A percentile compares a stretch with the other conserved stretches of the same genome.
Evolutionary conservation across 1,284 basidiomycete species (phyloP).

Genomic region (Naganishia liquefaciens): DNA sequence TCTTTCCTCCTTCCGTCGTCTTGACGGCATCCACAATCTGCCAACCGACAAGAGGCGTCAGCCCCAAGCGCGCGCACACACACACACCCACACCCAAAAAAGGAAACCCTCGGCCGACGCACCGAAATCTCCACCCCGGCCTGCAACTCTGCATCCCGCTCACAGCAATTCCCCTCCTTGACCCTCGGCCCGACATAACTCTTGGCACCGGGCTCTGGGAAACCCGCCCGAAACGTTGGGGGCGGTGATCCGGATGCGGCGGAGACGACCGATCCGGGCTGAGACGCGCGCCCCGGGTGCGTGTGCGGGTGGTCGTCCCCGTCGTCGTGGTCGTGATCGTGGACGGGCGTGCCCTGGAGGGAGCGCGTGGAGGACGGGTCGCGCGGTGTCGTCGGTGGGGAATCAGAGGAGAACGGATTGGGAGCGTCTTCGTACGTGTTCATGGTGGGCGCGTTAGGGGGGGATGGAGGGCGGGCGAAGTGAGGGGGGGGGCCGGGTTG

Average conservation of each 20-base stretch:
- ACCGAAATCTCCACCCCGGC: constrained; percentile 48
- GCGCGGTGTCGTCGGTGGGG: constrained; percentile 17
- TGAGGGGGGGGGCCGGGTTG: too few relatives aligned
- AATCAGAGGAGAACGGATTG: constrained; percentile 31
- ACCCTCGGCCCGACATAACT: constrained; percentile 45
- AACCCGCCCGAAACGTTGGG: constrained; percentile 48
- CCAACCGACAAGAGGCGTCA: too few relatives aligned
- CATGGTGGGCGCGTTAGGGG: constrained; percentile 8
- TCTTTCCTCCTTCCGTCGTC: constrained; percentile 79
- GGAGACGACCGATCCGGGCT: constrained; percentile 38
- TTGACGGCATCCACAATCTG: constrained; percentile 94
- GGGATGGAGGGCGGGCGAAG: too few relatives aligned
- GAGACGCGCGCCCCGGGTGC: not conserved
- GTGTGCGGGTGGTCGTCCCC: not conserved
- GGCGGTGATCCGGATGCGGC: constrained; percentile 49
- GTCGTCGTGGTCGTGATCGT: not conserved
- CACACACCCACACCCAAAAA: too few relatives aligned
- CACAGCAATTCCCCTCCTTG: constrained; percentile 52
- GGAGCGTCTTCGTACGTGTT: constrained; percentile 32
- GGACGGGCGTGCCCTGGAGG: not conserved
- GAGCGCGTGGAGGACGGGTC: constrained; percentile 3
- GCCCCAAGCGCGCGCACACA: too few relatives aligned
- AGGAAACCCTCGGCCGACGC: not conserved
- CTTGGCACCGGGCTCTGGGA: constrained; percentile 50
- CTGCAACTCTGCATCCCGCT: constrained; percentile 48